phyloP scores from a whole-genome alignment of 1,139 yeast genomes.

The Scheffersomyces lignicola region DNA sequence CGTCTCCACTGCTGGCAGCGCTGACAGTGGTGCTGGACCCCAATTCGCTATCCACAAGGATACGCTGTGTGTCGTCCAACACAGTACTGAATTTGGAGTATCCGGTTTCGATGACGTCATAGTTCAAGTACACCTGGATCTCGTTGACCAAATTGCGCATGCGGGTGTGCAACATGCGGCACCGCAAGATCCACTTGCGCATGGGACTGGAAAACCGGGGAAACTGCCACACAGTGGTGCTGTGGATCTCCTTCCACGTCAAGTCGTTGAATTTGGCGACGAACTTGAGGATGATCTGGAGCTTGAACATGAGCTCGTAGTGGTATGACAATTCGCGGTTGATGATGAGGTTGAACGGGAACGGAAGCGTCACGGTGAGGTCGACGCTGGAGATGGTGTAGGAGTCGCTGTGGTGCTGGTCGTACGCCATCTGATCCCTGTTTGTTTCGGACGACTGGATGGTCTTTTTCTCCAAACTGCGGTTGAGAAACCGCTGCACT shows the following conservation, averaged over 20 bases:
- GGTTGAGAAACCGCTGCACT: constrained; percentile 35
- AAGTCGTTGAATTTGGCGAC: constrained; percentile 59
- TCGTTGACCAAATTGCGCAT: constrained; percentile 63
- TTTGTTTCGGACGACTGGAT: constrained; percentile 6
- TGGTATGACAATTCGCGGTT: constrained; percentile 72
- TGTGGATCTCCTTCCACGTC: constrained; percentile 74
- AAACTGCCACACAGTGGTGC: constrained; percentile 67
- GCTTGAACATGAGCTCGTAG: constrained; percentile 78
- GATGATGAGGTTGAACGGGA: constrained; percentile 78
- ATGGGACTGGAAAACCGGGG: constrained; percentile 40
- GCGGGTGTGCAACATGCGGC: constrained; percentile 57
- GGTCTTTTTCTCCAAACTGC: constrained; percentile 31
- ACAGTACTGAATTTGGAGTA: constrained; percentile 42
- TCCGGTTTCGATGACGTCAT: constrained; percentile 61
- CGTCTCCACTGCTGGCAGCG: constrained; percentile 6
- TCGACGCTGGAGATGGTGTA: constrained; percentile 46
- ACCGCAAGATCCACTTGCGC: constrained; percentile 57
- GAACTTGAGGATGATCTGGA: constrained; percentile 62
- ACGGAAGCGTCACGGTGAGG: constrained; percentile 72
- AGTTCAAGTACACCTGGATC: constrained; percentile 55
- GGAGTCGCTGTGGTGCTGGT: constrained; percentile 43
- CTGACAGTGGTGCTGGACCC: constrained; percentile 10
- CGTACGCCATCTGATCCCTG: constrained; percentile 15
- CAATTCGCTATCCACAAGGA: constrained; percentile 10
- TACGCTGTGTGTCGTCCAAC: constrained; percentile 18